Evolutionary conservation across 495 filamentous ascomycete genomes (phyloP).

Genomic region (Annulohypoxylon bovei): DNA sequence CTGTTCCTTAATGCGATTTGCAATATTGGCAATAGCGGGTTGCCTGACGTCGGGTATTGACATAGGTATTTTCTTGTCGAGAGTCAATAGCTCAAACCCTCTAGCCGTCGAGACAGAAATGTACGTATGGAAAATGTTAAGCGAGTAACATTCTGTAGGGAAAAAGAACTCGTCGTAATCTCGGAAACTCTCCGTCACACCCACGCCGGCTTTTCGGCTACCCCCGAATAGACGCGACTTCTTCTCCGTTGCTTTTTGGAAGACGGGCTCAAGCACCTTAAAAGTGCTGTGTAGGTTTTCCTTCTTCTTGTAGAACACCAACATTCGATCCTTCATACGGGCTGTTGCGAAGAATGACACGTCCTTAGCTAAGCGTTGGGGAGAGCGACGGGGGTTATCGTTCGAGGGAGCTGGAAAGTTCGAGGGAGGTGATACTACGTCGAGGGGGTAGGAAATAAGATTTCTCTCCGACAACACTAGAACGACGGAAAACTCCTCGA

Average conservation of each 20-base stretch:
- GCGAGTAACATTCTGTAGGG: constrained; percentile 91
- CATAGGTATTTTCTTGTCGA: constrained; percentile 95
- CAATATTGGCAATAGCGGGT: constrained; percentile 80
- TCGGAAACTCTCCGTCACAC: constrained; percentile 93
- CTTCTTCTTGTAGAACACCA: constrained; percentile 96
- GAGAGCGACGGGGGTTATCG: constrained; percentile 76
- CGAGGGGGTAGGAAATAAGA: constrained; percentile 92
- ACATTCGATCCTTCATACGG: constrained; percentile 92
- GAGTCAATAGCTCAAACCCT: constrained; percentile 94
- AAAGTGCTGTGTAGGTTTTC: constrained; percentile 92
- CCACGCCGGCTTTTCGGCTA: constrained; percentile 58
- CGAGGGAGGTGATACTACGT: constrained; percentile 81
- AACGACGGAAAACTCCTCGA: constrained; percentile 94
- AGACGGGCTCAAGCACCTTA: constrained; percentile 95
- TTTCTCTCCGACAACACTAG: constrained; percentile 90
- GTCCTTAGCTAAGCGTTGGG: constrained; percentile 92
- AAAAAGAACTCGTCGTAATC: constrained; percentile 99
- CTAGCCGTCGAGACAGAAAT: constrained; percentile 90
- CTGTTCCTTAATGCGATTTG: constrained; percentile 78
- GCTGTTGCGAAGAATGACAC: constrained; percentile 96
- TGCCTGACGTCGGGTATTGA: constrained; percentile 86
- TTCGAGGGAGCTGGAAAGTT: constrained; percentile 67
- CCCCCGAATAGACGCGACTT: constrained; percentile 74
- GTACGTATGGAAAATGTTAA: constrained; percentile 94
- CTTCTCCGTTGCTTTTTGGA: constrained; percentile 84